Evolutionary conservation across 768 basidiomycete species (phyloP), one percentile per base, ranked within the genome.

Genomic region (Rhodocollybia butyracea): DNA sequence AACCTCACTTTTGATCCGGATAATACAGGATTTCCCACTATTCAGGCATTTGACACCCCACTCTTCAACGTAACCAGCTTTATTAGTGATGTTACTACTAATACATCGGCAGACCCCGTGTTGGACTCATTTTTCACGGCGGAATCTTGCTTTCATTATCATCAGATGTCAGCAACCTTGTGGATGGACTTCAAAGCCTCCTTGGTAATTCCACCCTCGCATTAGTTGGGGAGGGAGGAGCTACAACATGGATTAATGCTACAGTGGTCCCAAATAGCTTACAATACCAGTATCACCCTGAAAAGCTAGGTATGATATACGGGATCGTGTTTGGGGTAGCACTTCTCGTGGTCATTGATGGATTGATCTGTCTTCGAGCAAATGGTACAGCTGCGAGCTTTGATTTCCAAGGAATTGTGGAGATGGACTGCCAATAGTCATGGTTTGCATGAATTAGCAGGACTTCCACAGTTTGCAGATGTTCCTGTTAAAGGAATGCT

Each of bases 261-360:
- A 36, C 32, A 31, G 50, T 62, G 22, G 60, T 57, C 3, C 61
- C 61, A 11, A 56, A 54, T 22, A 51, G 54, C 30, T 58, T 51
- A 2, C 72, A 72, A 5, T 81, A 84, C 55, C 71, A 71, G 8
- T 61, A 84, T 60, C 65, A 68, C 6, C 80, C 84, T 3, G 82
- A 81, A 1, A 50, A 38, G 34, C 32, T 50, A 17, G 48, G 19
- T 21, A 10, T 50, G 31, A 50, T 50, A 36, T 50, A 50, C 48
- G 48, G 48, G 34, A 38, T 50, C 3, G 48, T 50, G 5, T 50
- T 50, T 38, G 32, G 19, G 15, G 32, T 31, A 21, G 34, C 48
- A 4, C 19, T 39, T 22, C 12, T 50, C 32, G 48, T 50, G 11
- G 48, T 50, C 22, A 22, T 38, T n/a, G 24, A 50, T 24, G 48